Percentiles rank a stretch among this genome's conserved stretches.
Conservation (phyloP, 2,329 filamentous ascomycete genomes). For the Neofusicoccum ribis region DNA sequence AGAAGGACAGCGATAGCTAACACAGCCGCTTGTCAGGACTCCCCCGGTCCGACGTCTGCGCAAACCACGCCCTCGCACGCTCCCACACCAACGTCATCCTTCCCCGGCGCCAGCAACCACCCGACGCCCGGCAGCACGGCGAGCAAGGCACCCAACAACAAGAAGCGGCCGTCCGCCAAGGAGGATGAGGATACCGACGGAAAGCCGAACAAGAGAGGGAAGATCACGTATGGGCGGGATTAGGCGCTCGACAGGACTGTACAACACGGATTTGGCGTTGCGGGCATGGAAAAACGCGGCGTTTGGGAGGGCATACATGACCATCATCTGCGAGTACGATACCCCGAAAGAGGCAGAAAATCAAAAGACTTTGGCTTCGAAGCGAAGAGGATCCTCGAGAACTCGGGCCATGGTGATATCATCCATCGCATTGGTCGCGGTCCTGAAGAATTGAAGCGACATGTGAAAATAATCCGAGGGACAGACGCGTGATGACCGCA, state of each 20-base stretch:
- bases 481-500: neutral
- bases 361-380: neutral
- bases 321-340: constrained; percentile 17
- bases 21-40: constrained; percentile 32
- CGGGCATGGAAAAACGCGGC: neutral
- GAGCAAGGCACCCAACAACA: constrained; percentile 34
- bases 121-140: constrained; percentile 39
- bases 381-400: constrained; percentile 7
- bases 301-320: constrained; percentile 7
- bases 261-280: constrained; percentile 4
- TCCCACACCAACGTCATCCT: constrained; percentile 49
- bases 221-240: constrained; percentile 53
- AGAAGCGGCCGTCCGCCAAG: constrained; percentile 47
- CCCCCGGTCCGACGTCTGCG: constrained; percentile 39
- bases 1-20: constrained; percentile 10
- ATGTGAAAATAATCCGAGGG: neutral
- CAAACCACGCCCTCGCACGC: constrained; percentile 47
- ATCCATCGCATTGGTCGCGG: constrained; percentile 6
- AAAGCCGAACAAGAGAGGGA: constrained; percentile 48
- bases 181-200: constrained; percentile 50
- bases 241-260: constrained; percentile 4
- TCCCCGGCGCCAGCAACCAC: constrained; percentile 45
- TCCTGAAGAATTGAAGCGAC: constrained; percentile 5
- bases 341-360: constrained; percentile 11
- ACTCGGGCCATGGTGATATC: constrained; percentile 8